Base-by-base conservation (phyloP, 306 rosid genomes). In the Vachellia collinsii region DNA sequence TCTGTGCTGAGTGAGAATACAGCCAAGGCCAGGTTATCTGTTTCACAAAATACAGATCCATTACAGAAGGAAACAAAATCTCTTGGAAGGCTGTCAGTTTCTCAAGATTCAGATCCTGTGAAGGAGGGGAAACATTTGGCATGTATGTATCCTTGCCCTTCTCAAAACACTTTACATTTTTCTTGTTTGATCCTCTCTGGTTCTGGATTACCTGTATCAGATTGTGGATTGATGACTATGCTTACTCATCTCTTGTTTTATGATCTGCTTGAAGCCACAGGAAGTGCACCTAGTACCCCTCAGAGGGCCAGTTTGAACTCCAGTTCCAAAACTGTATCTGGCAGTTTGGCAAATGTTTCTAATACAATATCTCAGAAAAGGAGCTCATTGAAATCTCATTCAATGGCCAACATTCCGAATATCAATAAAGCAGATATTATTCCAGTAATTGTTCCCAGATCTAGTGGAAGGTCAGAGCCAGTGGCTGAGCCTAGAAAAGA, bases 371-470 rank as follows among this genome's bases (percentile, higher is more conserved):
- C 89, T 80, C 88, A 84, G 39, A 95, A 88, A 86, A 89, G 93
- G 88, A 90, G 85, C 76, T 85, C 94, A 69, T 74, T 82, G 69
- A 95, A 83, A 87, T 82, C 86, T 77, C 89, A 88, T 77, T 82
- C 96, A 53, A 80, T 89, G 38, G 76, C 91, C 70, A 89, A 25
- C 82, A 85, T 76, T 80, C 84, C 93, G 48, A 77, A 77, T 67
- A 76, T 90, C 76, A 93, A 85, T 75, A 95, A 88, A 86, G 74
- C 94, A 66, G 99, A 95, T 65, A 88, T 89, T 76, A 53, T 92
- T 78, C 98, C 99, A n/a, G 91, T 93, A 72, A 92, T 92, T 81
- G 99, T 95, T 61, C 98, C 98, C 56, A 90, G 99, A 91, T 87
- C 91, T 50, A 93, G 86, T 85, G 68, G 75, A 46, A 89, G 92